These are phyloP conservation scores for Oleoguttula mirabilis DNA, from an alignment of 495 filamentous ascomycete species.

Conservation along the genomic window DNA sequence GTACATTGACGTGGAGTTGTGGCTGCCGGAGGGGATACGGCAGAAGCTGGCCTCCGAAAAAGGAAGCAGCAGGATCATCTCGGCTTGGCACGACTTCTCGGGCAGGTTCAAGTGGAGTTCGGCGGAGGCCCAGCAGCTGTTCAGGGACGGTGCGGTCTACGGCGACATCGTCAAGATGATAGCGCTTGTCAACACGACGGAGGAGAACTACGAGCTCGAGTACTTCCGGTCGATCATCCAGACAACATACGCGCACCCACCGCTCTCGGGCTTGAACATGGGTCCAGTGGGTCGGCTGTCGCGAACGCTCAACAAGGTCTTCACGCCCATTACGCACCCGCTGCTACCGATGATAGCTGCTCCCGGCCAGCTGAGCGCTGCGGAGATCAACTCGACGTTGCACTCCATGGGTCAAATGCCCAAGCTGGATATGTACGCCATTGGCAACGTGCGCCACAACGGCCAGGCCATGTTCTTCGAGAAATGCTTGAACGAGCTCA, in stretches of 20 bases:
- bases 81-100: slow-evolving; percentile 76
- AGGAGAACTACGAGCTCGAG: slow-evolving; percentile 78
- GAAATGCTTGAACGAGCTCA: slow-evolving; percentile 78
- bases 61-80: slow-evolving; percentile 70
- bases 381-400: slow-evolving; percentile 68
- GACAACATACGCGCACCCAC: slow-evolving; percentile 49
- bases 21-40: slow-evolving; percentile 67
- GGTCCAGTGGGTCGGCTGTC: slow-evolving; percentile 72
- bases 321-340: slow-evolving; percentile 77
- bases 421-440: slow-evolving; percentile 66
- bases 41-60: slow-evolving; percentile 51
- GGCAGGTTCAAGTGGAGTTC: slow-evolving; percentile 74
- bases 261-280: slow-evolving; percentile 77
- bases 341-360: slow-evolving; percentile 73
- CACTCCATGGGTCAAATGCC: slow-evolving; percentile 69
- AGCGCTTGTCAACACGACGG: slow-evolving; percentile 59
- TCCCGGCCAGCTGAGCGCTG: slow-evolving; percentile 69
- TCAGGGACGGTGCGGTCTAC: slow-evolving; percentile 55
- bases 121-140: slow-evolving; percentile 52
- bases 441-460: slow-evolving; percentile 57
- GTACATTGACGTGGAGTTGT: slow-evolving; percentile 77
- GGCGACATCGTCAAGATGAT: slow-evolving; percentile 86
- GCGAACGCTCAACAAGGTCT: slow-evolving; percentile 66
- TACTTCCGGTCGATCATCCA: slow-evolving; percentile 73
- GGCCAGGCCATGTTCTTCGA: slow-evolving; percentile 75